Evolutionary conservation across 148 eudicot species (phyloP), one percentile per base, ranked within the genome.

Genomic region (Bassia scoparia): DNA sequence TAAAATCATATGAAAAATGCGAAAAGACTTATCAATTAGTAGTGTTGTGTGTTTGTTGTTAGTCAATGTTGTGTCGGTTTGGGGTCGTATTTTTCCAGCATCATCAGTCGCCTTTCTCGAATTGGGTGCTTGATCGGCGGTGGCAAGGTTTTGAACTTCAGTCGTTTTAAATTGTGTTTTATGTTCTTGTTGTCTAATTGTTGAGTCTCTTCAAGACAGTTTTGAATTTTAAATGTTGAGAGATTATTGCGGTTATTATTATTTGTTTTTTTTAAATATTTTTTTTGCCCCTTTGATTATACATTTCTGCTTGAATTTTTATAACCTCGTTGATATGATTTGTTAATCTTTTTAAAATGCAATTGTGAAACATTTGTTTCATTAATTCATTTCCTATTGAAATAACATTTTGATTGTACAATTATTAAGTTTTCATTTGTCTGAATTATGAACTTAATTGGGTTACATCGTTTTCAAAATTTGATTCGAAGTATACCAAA

Each of bases 91-190:
- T 24, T 23, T 16, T 38, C 53, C 74, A 17, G 37, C 74, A 4
- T 50, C 48, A 2, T 74, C 38, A 6, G 70, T 63, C 11, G 48
- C 72, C 70, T 58, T 16, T 70, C 75, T 53, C 76, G 76, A 72
- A 80, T 58, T 80, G 82, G 82, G 82, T 80, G 31, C 72, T 80
- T 67, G 82, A 80, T 64, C 71, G 76, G 0, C 76, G 81, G 67
- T 72, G 81, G 76, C 68, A 24, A 7, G 74, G 27, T 49, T 34
- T 24, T 60, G 62, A 26, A 55, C 35, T 43, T 58, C 41, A 16
- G 18, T 30, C 31, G 2, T 59, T 7, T 30, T 43, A 20, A 31
- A n/a, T 37, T 61, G 23, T 34, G 2, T 33, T 14, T 20, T 61
- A 34, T 38, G 3, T 35, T 24, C 2, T 14, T 7, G 34, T 31